Evolutionary conservation across 106 monocot species (phyloP).

Genomic region (Agapanthus africanus): DNA sequence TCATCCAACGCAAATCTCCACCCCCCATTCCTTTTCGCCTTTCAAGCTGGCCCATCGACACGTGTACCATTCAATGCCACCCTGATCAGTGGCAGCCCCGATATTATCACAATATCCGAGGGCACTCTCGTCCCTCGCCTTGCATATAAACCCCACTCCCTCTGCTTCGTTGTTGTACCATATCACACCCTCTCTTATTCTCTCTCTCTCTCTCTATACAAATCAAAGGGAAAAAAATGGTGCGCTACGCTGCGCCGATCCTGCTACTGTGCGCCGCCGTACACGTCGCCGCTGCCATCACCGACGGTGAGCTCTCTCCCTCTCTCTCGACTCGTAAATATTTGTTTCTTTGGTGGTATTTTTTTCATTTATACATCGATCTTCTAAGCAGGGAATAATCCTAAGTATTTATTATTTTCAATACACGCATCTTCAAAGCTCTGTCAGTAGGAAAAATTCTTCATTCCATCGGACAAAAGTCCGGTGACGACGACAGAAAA

Average conservation of each 20-base stretch:
- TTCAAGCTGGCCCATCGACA: no score
- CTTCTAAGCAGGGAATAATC: not conserved
- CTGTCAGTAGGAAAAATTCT: not conserved
- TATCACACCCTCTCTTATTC: not conserved
- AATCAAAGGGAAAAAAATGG: not conserved
- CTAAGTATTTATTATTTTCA: not conserved
- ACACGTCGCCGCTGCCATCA: slow-evolving; percentile 16
- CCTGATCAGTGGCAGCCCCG: no score
- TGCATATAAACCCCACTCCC: not conserved
- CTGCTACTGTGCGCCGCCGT: slow-evolving; percentile 28
- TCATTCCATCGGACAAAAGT: not conserved
- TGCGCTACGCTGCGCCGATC: slow-evolving; percentile 13
- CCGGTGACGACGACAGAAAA: no score
- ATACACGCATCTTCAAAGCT: not conserved
- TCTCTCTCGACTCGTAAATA: not conserved
- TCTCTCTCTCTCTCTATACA: not conserved
- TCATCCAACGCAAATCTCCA: no score
- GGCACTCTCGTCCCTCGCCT: not conserved
- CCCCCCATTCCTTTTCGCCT: no score
- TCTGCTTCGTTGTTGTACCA: not conserved
- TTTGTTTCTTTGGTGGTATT: no score
- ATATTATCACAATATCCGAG: no score
- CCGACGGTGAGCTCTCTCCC: slow-evolving; percentile 18
- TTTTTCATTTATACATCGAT: no score
- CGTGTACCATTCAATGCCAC: no score